These are phyloP conservation scores for Peterozyma xylosa DNA, from an alignment of 805 yeast species.

Conservation along the genomic window DNA sequence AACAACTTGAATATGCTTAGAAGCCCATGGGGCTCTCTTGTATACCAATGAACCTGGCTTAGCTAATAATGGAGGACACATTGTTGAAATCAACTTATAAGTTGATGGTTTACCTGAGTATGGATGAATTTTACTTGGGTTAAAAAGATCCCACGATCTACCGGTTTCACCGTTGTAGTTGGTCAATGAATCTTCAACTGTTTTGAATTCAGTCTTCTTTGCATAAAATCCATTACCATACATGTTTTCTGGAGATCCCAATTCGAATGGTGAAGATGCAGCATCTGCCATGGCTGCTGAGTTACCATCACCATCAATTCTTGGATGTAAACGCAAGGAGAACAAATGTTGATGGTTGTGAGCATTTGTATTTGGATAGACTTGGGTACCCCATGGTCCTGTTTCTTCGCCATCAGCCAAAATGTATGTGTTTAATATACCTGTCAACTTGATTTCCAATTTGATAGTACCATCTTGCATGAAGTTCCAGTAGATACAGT, in stretches of 20 bases:
- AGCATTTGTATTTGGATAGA: slow-evolving; percentile 75
- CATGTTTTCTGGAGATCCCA: slow-evolving; percentile 63
- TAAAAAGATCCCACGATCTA: slow-evolving; percentile 73
- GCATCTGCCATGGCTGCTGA: slow-evolving; percentile 68
- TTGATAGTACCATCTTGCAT: slow-evolving; percentile 81
- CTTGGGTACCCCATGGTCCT: slow-evolving; percentile 76
- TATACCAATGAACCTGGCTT: slow-evolving; percentile 66
- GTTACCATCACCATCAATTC: slow-evolving; percentile 75
- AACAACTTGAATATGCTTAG: slow-evolving; percentile 56
- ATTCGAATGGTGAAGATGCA: slow-evolving; percentile 44
- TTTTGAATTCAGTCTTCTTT: slow-evolving; percentile 58
- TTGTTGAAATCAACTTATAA: slow-evolving; percentile 69
- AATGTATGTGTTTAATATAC: slow-evolving; percentile 70
- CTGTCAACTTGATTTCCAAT: slow-evolving; percentile 73
- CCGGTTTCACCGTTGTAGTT: slow-evolving; percentile 54
- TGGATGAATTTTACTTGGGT: slow-evolving; percentile 58
- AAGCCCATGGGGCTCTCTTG: slow-evolving; percentile 82
- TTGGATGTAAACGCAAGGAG: slow-evolving; percentile 70
- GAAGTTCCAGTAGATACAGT: slow-evolving; percentile 77
- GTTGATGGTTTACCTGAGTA: slow-evolving; percentile 72
- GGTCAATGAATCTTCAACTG: slow-evolving; percentile 59
- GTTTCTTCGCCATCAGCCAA: slow-evolving; percentile 57
- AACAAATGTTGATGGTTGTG: slow-evolving; percentile 85
- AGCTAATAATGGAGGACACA: slow-evolving; percentile 68
- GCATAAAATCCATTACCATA: slow-evolving; percentile 75